phyloP scores from a whole-genome alignment of 73 alveolate species.

The Paramecium octaurelia region DNA sequence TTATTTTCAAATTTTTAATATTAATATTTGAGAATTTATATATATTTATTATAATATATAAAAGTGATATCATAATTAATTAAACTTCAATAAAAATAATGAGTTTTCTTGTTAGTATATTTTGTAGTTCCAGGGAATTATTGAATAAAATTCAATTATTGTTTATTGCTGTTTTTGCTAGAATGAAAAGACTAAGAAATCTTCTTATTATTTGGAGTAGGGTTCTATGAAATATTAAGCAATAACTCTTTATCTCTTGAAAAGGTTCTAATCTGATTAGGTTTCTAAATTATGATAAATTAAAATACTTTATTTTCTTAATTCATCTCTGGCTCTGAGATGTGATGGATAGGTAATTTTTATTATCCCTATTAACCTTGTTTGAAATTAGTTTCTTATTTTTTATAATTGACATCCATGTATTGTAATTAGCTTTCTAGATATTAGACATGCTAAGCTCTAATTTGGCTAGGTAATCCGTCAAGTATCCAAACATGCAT shows the following conservation, averaged over 20 bases:
- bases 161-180: not conserved
- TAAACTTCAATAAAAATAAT: not conserved
- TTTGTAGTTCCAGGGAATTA: not conserved
- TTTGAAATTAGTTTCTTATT: not conserved
- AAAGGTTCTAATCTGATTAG: not conserved
- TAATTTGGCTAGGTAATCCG: slow-evolving; percentile 53
- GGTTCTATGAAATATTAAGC: not conserved
- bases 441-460: slow-evolving; percentile 45
- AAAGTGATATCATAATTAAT: not conserved
- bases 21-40: not conserved
- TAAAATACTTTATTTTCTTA: not conserved
- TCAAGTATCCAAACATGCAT: slow-evolving; percentile 80
- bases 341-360: not conserved
- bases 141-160: not conserved
- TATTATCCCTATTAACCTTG: not conserved
- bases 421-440: not conserved
- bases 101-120: not conserved
- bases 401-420: not conserved
- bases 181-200: not conserved
- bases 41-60: not conserved
- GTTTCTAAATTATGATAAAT: not conserved
- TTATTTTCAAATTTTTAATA: not conserved
- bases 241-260: slow-evolving; percentile 5
- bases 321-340: slow-evolving; percentile 21
- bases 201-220: not conserved